Conservation (phyloP, 495 filamentous ascomycete species). For the Hypoxylon fragiforme region DNA sequence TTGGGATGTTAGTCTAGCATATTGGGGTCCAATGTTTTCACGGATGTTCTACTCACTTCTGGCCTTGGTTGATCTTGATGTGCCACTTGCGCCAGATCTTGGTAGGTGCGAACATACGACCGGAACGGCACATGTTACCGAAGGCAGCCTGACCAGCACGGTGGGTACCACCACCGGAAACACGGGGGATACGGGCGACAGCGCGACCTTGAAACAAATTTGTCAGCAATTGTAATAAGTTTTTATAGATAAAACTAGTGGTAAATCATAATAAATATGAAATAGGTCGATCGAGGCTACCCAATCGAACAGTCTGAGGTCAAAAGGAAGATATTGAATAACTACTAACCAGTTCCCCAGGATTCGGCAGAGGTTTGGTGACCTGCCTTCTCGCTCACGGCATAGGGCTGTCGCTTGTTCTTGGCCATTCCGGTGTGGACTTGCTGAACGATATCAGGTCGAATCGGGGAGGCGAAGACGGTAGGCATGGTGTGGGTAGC, state of each 20-base stretch:
- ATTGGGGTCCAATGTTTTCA: not conserved
- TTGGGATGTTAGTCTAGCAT: constrained; percentile 23
- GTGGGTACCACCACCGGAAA: constrained; percentile 99
- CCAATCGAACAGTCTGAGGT: no score
- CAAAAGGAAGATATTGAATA: not conserved
- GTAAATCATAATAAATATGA: not conserved
- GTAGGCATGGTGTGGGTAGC: constrained; percentile 85
- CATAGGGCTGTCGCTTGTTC: constrained; percentile 99
- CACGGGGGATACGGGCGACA: constrained; percentile 99
- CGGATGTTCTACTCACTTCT: constrained; percentile 66
- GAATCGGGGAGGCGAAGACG: constrained; percentile 95
- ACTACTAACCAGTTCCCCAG: constrained; percentile 95
- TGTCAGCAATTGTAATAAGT: constrained; percentile 33
- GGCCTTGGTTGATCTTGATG: constrained; percentile 97
- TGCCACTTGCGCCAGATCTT: constrained; percentile 99
- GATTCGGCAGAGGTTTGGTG: constrained; percentile 99
- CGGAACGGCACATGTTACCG: constrained; percentile 99
- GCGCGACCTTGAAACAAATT: constrained; percentile 75
- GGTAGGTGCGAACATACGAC: constrained; percentile 99
- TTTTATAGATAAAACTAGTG: no score
- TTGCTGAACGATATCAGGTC: constrained; percentile 97
- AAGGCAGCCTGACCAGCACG: constrained; percentile 99
- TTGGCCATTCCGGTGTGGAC: constrained; percentile 99
- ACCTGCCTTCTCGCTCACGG: constrained; percentile 99
- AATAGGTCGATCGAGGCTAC: not conserved